These are phyloP conservation scores for Madurella mycetomatis DNA, from an alignment of 2,329 filamentous ascomycete genomes.

Conservation along the genomic window DNA sequence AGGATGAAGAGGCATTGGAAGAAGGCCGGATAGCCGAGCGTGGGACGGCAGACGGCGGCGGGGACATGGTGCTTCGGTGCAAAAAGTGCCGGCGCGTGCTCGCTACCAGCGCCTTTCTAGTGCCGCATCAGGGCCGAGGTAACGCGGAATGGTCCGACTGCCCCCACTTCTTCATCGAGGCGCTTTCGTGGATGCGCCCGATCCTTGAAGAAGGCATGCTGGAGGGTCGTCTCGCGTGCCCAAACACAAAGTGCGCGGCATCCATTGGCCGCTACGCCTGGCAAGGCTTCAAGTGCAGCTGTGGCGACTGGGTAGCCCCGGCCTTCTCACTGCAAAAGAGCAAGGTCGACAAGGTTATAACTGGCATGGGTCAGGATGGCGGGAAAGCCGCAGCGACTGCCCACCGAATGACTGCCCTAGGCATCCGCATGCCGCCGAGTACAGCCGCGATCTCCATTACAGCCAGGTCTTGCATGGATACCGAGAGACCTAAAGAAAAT, in stretches of 20 bases:
- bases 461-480: not conserved
- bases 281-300: conserved; percentile 92
- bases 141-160: conserved; percentile 44
- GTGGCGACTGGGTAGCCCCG: conserved; percentile 84
- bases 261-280: conserved; percentile 92
- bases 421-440: conserved; percentile 55
- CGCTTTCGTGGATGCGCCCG: conserved; percentile 89
- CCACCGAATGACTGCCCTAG: conserved; percentile 33
- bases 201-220: conserved; percentile 76
- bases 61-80: conserved; percentile 66
- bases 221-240: conserved; percentile 80
- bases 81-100: conserved; percentile 78
- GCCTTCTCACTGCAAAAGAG: conserved; percentile 82
- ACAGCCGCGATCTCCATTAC: conserved; percentile 22
- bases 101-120: conserved; percentile 57
- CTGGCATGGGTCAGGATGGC: conserved; percentile 3
- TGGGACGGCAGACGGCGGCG: conserved; percentile 18
- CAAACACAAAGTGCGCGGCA: conserved; percentile 69
- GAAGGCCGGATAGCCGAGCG: conserved; percentile 4
- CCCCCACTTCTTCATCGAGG: conserved; percentile 85
- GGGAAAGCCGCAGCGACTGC: conserved; percentile 17
- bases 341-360: conserved; percentile 66
- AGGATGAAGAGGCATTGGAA: conserved; percentile 57
- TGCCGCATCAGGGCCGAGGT: conserved; percentile 49
- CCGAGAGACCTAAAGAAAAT: conserved; percentile 29